These are phyloP conservation scores for Colletotrichum siamense DNA, from an alignment of 2,329 filamentous ascomycete genomes.

Conservation along the genomic window DNA sequence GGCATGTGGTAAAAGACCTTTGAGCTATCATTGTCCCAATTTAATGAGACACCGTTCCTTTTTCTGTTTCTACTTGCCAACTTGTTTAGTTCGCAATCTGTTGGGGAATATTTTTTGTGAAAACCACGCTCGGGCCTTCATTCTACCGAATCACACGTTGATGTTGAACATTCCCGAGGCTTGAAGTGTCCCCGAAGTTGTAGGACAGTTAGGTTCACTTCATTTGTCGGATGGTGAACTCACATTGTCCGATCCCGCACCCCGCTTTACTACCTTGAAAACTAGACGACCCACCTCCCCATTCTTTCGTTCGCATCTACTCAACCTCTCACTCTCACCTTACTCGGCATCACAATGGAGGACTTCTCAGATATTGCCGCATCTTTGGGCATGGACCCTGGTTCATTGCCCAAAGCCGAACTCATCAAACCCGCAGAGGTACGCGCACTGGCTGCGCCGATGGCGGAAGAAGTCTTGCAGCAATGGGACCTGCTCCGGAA, in stretches of 20 bases:
- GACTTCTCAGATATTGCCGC: background rate
- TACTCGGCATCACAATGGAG: background rate
- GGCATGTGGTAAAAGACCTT: background rate
- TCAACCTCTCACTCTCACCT: background rate
- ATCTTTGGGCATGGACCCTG: background rate
- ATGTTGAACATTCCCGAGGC: background rate
- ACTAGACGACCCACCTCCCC: background rate
- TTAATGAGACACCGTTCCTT: background rate
- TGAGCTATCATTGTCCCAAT: background rate
- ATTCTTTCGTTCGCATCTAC: background rate
- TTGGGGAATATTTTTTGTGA: background rate
- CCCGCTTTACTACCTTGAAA: background rate
- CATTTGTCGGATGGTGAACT: background rate
- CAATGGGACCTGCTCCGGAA: constrained; percentile 38
- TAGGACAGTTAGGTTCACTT: background rate
- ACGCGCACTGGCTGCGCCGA: background rate
- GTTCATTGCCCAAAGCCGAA: background rate
- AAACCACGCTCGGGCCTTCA: background rate
- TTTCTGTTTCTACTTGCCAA: background rate
- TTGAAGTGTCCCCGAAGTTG: background rate
- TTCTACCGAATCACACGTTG: background rate
- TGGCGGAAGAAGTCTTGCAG: constrained; percentile 33
- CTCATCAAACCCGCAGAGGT: background rate
- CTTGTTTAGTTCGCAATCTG: background rate
- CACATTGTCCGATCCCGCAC: background rate